phyloP scores from a whole-genome alignment of 1,139 yeast genomes.

The Scheffersomyces insectosa region DNA sequence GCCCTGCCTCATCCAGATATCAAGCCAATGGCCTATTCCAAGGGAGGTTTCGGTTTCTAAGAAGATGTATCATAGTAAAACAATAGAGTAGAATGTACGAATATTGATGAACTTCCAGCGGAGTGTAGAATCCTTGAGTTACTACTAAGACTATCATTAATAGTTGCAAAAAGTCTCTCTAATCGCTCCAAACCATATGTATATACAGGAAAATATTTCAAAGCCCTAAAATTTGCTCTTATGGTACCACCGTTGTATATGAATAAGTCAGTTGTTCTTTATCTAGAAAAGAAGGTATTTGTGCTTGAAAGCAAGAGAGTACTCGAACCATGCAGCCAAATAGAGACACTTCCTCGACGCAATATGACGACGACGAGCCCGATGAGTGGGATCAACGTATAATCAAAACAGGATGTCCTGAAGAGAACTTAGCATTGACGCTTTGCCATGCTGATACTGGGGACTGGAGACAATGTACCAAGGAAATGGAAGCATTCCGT shows the following conservation, averaged over 20 bases:
- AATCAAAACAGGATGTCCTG: constrained; percentile 71
- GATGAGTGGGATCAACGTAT: constrained; percentile 79
- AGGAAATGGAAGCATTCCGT: constrained; percentile 67
- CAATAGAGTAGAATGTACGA: not conserved
- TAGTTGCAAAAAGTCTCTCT: too few relatives aligned
- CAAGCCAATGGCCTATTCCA: constrained; percentile 96
- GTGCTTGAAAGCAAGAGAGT: not conserved
- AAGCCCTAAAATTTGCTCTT: not conserved
- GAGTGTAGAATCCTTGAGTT: too few relatives aligned
- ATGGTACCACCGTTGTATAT: too few relatives aligned
- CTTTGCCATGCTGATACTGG: constrained; percentile 79
- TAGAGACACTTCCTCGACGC: constrained; percentile 2
- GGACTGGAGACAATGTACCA: constrained; percentile 73
- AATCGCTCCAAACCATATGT: not conserved
- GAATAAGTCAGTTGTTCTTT: too few relatives aligned
- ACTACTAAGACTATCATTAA: too few relatives aligned
- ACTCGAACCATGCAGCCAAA: constrained; percentile 4
- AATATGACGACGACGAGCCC: constrained; percentile 50
- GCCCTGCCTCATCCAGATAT: constrained; percentile 91
- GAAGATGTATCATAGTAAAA: not conserved
- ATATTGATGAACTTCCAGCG: too few relatives aligned
- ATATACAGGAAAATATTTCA: not conserved
- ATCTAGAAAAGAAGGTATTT: too few relatives aligned
- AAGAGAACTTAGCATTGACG: constrained; percentile 64
- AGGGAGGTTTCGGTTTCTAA: constrained; percentile 52